Conservation (phyloP, 2,329 filamentous ascomycete genomes). For the Tolypocladium tundrense region DNA sequence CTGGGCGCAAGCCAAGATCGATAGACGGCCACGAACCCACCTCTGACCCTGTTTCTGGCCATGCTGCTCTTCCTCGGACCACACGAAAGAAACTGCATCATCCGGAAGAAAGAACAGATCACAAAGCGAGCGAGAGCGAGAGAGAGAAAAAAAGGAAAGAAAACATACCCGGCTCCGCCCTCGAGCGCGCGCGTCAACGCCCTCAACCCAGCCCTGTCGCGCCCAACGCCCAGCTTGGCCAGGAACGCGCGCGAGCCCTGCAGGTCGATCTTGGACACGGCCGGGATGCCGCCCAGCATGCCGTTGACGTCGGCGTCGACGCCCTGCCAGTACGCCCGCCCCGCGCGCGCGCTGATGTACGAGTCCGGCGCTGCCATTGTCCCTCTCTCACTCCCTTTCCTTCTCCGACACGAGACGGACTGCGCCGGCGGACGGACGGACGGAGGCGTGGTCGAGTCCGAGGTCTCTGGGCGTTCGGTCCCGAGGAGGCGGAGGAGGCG, state of each 20-base stretch:
- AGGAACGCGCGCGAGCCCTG: conserved; percentile 52
- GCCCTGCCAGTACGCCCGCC: conserved; percentile 32
- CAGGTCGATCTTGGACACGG: conserved; percentile 41
- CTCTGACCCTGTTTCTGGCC: neutral
- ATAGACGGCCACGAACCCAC: neutral
- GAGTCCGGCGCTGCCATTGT: conserved; percentile 11
- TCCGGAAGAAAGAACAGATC: neutral
- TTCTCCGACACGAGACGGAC: neutral
- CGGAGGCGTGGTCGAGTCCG: neutral
- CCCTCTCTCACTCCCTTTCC: too few relatives aligned
- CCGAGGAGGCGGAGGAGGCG: neutral
- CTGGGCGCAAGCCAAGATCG: neutral
- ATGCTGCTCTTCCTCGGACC: neutral
- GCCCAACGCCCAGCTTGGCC: conserved; percentile 41
- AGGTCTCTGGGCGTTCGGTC: neutral
- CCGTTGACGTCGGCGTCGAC: conserved; percentile 41
- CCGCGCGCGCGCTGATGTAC: conserved; percentile 21
- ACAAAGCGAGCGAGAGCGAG: neutral
- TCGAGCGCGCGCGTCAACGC: conserved; percentile 10
- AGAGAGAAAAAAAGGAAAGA: neutral
- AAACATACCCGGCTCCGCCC: conserved; percentile 12
- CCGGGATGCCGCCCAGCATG: conserved; percentile 61
- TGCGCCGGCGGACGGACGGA: neutral
- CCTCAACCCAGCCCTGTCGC: conserved; percentile 1
- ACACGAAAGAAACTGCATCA: neutral